Conservation (phyloP, 2,329 filamentous ascomycete species). For the Phaeosphaeria sp. region DNA sequence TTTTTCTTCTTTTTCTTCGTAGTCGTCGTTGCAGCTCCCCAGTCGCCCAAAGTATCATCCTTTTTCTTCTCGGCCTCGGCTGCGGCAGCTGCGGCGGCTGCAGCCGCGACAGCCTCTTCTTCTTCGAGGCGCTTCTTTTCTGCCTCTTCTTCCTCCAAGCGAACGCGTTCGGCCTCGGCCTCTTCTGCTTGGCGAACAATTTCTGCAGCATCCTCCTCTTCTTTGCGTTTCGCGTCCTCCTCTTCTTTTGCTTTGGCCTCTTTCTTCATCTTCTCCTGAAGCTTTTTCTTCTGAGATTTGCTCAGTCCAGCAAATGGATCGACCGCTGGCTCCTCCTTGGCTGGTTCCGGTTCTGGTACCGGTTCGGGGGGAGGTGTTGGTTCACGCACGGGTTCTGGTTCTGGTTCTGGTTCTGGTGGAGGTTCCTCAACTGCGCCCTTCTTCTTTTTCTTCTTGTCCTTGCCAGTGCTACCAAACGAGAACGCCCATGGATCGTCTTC, state of each 20-base stretch:
- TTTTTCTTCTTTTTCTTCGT: conserved; percentile 47
- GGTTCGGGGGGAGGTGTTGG: conserved; percentile 33
- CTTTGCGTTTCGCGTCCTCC: conserved; percentile 26
- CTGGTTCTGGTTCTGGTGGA: conserved; percentile 36
- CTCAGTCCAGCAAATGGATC: conserved; percentile 40
- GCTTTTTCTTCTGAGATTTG: conserved; percentile 39
- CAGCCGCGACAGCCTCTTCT: conserved; percentile 26
- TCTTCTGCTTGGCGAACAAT: conserved; percentile 27
- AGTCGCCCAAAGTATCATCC: conserved; percentile 43
- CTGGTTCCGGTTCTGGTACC: conserved; percentile 46
- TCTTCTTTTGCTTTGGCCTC: conserved; percentile 34
- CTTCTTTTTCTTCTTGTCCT: conserved; percentile 47
- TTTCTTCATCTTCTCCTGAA: conserved; percentile 46
- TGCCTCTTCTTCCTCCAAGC: conserved; percentile 32
- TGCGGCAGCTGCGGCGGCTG: conserved; percentile 19
- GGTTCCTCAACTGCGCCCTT: conserved; percentile 34
- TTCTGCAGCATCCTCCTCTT: conserved; percentile 31
- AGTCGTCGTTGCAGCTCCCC: conserved; percentile 18
- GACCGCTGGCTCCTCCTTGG: conserved; percentile 46
- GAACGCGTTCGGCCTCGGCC: conserved; percentile 33
- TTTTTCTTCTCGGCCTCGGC: conserved; percentile 36
- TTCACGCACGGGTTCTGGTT: conserved; percentile 36
- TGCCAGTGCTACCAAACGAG: conserved; percentile 32
- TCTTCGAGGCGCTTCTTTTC: conserved; percentile 31
- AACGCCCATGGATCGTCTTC: conserved; percentile 35